phyloP scores from a whole-genome alignment of 2,329 filamentous ascomycete species.

The Aspergillus glaucus region DNA sequence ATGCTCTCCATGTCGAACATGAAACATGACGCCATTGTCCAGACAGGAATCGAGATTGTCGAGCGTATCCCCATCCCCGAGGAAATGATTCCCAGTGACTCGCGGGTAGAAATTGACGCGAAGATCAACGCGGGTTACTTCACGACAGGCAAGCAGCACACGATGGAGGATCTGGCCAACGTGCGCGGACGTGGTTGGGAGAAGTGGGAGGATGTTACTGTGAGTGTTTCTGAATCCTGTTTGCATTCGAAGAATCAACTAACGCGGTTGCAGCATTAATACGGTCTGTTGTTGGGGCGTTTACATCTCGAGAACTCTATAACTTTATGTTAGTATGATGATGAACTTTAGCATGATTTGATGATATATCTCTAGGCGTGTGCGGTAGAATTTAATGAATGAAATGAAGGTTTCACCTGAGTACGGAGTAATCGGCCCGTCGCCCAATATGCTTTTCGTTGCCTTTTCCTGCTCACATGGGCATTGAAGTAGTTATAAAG shows the following conservation, averaged over 20 bases:
- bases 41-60: conserved; percentile 62
- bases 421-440: no score
- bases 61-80: conserved; percentile 90
- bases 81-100: conserved; percentile 88
- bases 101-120: conserved; percentile 95
- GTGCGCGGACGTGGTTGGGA: conserved; percentile 92
- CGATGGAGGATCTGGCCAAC: conserved; percentile 73
- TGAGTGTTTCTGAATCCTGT: conserved; percentile 3
- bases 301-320: no score
- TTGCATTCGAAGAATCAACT: neutral
- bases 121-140: conserved; percentile 91
- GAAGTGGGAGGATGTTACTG: conserved; percentile 49
- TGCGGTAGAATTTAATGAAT: no score
- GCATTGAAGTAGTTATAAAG: no score
- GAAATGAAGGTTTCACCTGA: no score
- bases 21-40: conserved; percentile 48
- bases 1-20: conserved; percentile 97
- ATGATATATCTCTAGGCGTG: no score
- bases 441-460: no score
- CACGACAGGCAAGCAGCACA: conserved; percentile 85
- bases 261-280: neutral
- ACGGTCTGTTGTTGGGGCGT: neutral
- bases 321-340: no score
- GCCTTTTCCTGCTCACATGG: no score
- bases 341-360: no score